Base-by-base conservation (phyloP, 1,139 yeast genomes). In the Trichomonascaceae sp. region DNA sequence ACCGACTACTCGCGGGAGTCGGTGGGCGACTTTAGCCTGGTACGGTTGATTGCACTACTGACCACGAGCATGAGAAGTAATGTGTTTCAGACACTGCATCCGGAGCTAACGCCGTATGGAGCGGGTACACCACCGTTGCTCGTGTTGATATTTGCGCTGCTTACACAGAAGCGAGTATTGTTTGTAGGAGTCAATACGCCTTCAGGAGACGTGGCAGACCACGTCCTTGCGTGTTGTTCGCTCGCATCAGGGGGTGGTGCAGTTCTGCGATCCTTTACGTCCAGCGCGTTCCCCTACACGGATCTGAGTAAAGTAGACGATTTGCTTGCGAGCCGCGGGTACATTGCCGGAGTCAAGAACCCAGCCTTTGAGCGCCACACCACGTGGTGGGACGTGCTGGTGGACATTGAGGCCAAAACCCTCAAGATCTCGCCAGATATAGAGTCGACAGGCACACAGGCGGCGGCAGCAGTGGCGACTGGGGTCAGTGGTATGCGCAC, bases 321-420 rank as follows among this genome's bases (percentile, higher is more conserved):
- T 15, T 54, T 74, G 43, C 65, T 69, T 39, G 57, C 62, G 38
- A 68, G 74, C 40, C 67, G 64, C 14, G 71, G 74, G 17, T 74
- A 57, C 50, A 60, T 74, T 46, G 81, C 80, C 3, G 81, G 81
- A 8, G 76, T 76, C 32, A 73, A 74, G 43, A 74, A 75, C 51
- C 78, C 79, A 9, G 73, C 76, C 36, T 74, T 74, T 57, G 72
- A 71, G 42, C 51, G 50, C 33, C 75, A 72, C 45, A 73, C 74
- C 28, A 61, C 60, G 9, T 59, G 65, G 62, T 74, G 78, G 77
- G 81, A 74, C 46, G 52, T 74, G 15, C 51, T 74, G 34, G 69
- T 72, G 40, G 78, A 74, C 47, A 54, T 74, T 40, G 79, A 74
- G 43, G 44, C 53, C 17, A 43, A 48, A 54, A 33, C 68, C 56